Evolutionary conservation across 2,329 filamentous ascomycete species (phyloP), one percentile per base, ranked within the genome.

Genomic region (Sordariomycetes sp.): DNA sequence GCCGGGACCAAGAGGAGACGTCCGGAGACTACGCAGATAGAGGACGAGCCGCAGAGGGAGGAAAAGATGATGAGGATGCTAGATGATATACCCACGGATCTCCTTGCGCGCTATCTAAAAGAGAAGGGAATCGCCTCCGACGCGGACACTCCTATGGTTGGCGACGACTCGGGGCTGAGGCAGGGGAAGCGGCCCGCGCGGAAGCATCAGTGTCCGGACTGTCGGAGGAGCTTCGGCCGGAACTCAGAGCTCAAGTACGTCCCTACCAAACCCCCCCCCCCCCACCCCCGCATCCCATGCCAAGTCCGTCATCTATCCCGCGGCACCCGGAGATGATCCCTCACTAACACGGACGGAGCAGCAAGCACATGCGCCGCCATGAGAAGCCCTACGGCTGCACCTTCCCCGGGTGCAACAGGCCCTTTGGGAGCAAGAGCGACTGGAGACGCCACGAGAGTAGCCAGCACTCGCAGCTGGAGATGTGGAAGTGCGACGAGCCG

Each of bases 371-470:
- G 68, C 92, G 90, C 66, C 82, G 90, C 1, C 91, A 96, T 67
- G 77, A 81, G 8, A 84, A 83, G 62, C 91, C 90, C 0, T 96
- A 92, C 61, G 84, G 84, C 13, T 96, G 91, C 68, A 95, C 90
- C 0, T 87, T 84, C 61, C 69, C 75, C 10, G 70, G 72, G 34
- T 96, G 91, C 65, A 68, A 71, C 54, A 90, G 89, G 65, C 75
- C 67, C 0, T 96, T 96, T 62, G 91, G 91, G n/a, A 91, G 87
- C 68, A 95, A 96, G 66, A 91, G 90, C 59, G 91, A 96, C 69
- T 96, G 83, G 91, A 95, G 95, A 67, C 82, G 91, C 1, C 91
- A 96, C 65, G 92, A 96, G 65, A 86, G 83, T 62, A 83, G 80
- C 17, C 87, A 92, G 64, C 90, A 96, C 67, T 82, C 80, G 60